Evolutionary conservation across 1,139 yeast genomes (phyloP), one percentile per base, ranked within the genome.

Genomic region (Kodamaea anthophila): DNA sequence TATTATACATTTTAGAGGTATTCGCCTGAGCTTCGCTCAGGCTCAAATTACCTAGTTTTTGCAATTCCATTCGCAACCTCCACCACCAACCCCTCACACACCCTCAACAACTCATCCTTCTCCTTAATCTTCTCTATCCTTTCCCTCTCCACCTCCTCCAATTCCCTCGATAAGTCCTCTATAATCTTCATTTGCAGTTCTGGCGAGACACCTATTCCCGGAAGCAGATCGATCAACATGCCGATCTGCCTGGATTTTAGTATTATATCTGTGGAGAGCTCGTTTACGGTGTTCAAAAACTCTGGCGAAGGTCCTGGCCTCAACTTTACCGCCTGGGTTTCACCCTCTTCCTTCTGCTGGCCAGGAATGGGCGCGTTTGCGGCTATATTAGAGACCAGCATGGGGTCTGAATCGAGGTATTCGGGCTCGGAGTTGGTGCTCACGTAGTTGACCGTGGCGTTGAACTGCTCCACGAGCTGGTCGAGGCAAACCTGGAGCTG

Each of bases 401-500:
- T 49, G 3, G 66, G 61, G 28, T 64, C 62, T 8, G 53, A 60
- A 38, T 65, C 72, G 7, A 66, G 45, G 12, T 52, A 44, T 7
- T 63, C 69, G 15, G 60, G 57, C 27, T 60, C 67, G 33, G 65
- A 51, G 36, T 62, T 54, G 14, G 55, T 49, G 51, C 86, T 93
- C 24, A 88, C 81, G 48, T 87, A 87, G 51, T 85, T 84, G 32
- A 91, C 66, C 1, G 96, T 81, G 5, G 96, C 93, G 51, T 85
- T 83, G 61, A 87, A 85, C 59, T 88, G 96, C 41, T 85, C 95
- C 34, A 86, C 77, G 35, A 91, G 74, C 62, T 83, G 96, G 56
- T 91, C 98, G 28, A 91, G 63, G 44, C 97, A 87, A 26, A 84
- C 73, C 51, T 91, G 98, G 20, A 91, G 70, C 53, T 91, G 98